Conservation (phyloP, 2,329 filamentous ascomycete genomes). For the Nemania sp. region DNA sequence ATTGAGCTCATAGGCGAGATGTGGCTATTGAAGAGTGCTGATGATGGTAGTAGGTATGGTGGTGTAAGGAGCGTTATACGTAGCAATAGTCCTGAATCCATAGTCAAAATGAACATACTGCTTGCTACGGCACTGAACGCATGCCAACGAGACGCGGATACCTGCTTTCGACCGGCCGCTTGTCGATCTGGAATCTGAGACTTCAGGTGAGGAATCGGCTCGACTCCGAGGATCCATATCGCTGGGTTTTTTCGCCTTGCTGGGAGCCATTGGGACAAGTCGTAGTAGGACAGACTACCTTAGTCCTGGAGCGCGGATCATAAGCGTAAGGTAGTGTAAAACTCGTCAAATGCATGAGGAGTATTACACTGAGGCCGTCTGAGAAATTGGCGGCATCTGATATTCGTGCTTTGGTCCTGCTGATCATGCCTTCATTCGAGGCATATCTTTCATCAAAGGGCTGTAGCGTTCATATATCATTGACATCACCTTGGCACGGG, state of each 20-base stretch:
- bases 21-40: neutral
- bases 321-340: neutral
- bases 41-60: too few relatives aligned
- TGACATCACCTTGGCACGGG: neutral
- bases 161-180: conserved; percentile 39
- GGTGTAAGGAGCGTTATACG: neutral
- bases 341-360: neutral
- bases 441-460: conserved; percentile 10
- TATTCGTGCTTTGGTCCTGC: too few relatives aligned
- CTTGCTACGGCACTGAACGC: conserved; percentile 55
- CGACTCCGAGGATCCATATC: conserved; percentile 31
- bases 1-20: neutral
- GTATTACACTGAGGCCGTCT: neutral
- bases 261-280: conserved; percentile 30
- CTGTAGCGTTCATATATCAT: conserved; percentile 18
- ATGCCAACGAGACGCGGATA: conserved; percentile 49
- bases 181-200: conserved; percentile 30
- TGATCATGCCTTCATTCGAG: too few relatives aligned
- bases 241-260: conserved; percentile 24
- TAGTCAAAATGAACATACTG: conserved; percentile 41
- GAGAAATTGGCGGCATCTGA: neutral
- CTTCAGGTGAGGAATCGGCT: conserved; percentile 33
- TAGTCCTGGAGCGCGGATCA: neutral
- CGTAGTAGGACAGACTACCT: neutral
- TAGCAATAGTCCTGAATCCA: neutral